A percentile compares a stretch with the other conserved stretches of the same genome.
These are phyloP conservation scores for Anaeramoeba flamelloides DNA, from an alignment of 78 protist genomes.

Conservation along the genomic window DNA sequence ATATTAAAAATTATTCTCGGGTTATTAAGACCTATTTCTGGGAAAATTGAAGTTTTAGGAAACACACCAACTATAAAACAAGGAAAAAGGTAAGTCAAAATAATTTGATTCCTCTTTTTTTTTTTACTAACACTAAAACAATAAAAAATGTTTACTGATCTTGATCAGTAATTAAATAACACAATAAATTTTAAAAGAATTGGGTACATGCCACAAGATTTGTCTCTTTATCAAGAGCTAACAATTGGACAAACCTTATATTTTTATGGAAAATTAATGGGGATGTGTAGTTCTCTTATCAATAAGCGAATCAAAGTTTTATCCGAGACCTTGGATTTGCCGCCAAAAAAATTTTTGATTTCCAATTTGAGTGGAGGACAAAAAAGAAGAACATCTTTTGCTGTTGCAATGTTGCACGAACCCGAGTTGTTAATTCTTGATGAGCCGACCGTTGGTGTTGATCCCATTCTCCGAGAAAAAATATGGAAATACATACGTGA, in stretches of 20 bases:
- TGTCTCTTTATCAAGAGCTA: slow-evolving; percentile 28
- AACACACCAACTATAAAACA: too few species aligned
- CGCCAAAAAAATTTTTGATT: neutral
- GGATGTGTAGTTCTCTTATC: slow-evolving; percentile 5
- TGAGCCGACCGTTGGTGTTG: slow-evolving; percentile 43
- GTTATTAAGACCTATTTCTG: too few species aligned
- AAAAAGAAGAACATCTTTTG: slow-evolving; percentile 31
- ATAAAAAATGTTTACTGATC: too few species aligned
- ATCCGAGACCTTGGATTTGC: slow-evolving; percentile 3
- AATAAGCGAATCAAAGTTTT: neutral
- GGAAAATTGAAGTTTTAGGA: too few species aligned
- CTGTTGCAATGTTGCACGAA: slow-evolving; percentile 31
- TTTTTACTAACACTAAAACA: too few species aligned
- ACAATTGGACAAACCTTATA: slow-evolving; percentile 23
- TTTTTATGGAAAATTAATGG: slow-evolving; percentile 20
- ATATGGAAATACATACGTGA: slow-evolving; percentile 24
- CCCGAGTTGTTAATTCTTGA: slow-evolving; percentile 31
- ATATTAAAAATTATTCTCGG: too few species aligned
- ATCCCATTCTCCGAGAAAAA: slow-evolving; percentile 19
- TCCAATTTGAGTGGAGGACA: slow-evolving; percentile 36
- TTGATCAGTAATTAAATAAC: too few species aligned
- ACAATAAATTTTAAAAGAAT: too few species aligned
- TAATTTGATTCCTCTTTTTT: too few species aligned
- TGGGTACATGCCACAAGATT: slow-evolving; percentile 44
- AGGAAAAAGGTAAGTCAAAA: too few species aligned